These are phyloP conservation scores for Dothideomycetes sp. DNA, from an alignment of 2,329 filamentous ascomycete species.

Conservation along the genomic window DNA sequence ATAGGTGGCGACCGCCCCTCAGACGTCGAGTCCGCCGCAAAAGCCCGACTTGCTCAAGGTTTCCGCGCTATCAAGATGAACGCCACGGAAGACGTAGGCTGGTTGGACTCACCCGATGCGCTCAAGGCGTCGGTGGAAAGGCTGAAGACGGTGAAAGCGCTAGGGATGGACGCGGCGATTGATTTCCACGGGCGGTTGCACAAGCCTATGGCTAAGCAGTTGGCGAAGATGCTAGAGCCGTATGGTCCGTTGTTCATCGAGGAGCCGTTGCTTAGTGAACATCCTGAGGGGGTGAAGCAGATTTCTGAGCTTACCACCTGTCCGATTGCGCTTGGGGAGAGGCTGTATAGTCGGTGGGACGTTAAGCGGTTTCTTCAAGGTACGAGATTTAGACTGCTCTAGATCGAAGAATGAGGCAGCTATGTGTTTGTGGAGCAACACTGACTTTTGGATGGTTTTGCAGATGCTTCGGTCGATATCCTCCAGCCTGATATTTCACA, in stretches of 20 bases:
- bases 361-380: conserved; percentile 57
- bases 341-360: conserved; percentile 61
- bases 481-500: conserved; percentile 63
- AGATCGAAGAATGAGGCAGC: too few species aligned
- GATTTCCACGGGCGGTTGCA: conserved; percentile 70
- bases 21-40: conserved; percentile 43
- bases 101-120: conserved; percentile 58
- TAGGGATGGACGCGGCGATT: conserved; percentile 61
- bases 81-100: conserved; percentile 61
- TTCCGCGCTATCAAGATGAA: conserved; percentile 67
- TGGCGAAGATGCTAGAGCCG: conserved; percentile 54
- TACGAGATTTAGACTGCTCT: too few species aligned
- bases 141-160: conserved; percentile 53
- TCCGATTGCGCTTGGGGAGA: conserved; percentile 61
- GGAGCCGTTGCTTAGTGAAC: conserved; percentile 60
- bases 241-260: conserved; percentile 61
- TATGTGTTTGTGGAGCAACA: too few species aligned
- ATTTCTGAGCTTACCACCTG: conserved; percentile 44
- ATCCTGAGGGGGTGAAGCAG: conserved; percentile 52
- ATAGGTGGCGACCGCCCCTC: conserved; percentile 61
- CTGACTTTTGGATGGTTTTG: too few species aligned
- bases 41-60: conserved; percentile 46
- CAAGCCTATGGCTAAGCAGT: conserved; percentile 66
- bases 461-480: conserved; percentile 53
- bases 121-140: conserved; percentile 54